phyloP scores from a whole-genome alignment of 2,329 filamentous ascomycete genomes.

The Microascus cirrosus region DNA sequence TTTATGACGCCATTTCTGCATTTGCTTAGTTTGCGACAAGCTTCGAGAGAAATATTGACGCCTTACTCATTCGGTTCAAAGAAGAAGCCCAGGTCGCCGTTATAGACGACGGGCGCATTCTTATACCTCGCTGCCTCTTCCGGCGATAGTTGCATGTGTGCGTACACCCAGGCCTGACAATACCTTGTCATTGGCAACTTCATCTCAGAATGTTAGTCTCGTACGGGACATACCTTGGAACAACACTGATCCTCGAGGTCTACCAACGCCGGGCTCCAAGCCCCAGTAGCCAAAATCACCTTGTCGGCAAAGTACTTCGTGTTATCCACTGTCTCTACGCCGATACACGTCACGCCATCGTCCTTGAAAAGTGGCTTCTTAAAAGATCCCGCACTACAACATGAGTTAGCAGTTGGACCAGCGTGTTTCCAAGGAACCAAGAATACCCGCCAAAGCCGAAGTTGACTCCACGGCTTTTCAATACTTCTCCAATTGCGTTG shows the following conservation, averaged over 20 bases:
- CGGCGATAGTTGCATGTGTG: constrained; percentile 28
- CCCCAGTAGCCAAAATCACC: constrained; percentile 27
- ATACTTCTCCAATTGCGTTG: constrained; percentile 28
- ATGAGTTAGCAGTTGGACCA: neutral
- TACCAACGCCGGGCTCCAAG: constrained; percentile 22
- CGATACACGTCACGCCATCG: constrained; percentile 22
- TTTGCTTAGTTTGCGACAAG: neutral
- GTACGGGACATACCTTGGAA: constrained; percentile 17
- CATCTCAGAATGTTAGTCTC: neutral
- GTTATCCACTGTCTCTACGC: constrained; percentile 27
- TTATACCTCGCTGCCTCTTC: constrained; percentile 28
- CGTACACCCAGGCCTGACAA: constrained; percentile 30
- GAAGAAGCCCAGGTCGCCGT: constrained; percentile 35
- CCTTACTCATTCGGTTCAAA: constrained; percentile 30
- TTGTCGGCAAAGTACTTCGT: constrained; percentile 29
- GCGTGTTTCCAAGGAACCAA: neutral
- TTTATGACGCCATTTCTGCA: constrained; percentile 19
- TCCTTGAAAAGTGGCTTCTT: constrained; percentile 24
- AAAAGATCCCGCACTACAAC: constrained; percentile 27
- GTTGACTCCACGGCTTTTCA: constrained; percentile 24
- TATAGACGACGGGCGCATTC: constrained; percentile 29
- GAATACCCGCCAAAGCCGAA: constrained; percentile 26
- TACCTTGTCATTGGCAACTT: neutral
- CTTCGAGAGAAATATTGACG: neutral
- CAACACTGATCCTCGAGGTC: constrained; percentile 24